Evolutionary conservation across 331 rosid genomes (phyloP), one percentile per base, ranked within the genome.

Genomic region (Arachis monticola): DNA sequence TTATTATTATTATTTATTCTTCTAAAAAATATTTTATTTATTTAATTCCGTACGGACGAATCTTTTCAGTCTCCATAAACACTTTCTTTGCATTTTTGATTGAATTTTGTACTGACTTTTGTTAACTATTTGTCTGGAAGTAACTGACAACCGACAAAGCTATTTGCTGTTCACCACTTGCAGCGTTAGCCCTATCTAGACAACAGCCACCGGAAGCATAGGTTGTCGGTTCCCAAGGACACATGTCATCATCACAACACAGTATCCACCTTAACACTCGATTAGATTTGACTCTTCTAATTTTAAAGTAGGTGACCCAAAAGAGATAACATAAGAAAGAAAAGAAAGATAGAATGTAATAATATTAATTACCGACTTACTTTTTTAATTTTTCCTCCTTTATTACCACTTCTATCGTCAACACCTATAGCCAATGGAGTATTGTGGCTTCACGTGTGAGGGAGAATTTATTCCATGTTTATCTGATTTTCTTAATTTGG

Each of bases 121-220:
- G 8, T 35, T 35, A 35, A 50, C 44, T 9, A 60, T 58, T 56
- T 70, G 89, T 87, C 81, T 80, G 42, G 6, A 55, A 67, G 67
- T 53, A 76, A 90, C 88, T 81, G 87, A 89, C 90, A 92, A 88
- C 87, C 80, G 92, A 90, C 91, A 92, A 48, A 79, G 52, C 75
- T 88, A 96, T 84, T 84, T 12, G 76, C 63, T 83, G 83, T 85
- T 73, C 14, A 60, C 32, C 46, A 2, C 70, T 35, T 8, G 64
- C 52, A 42, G 6, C 14, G 3, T 3, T 46, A n/a, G 45, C 44
- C 75, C 6, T 70, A 81, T 74, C 77, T 5, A 63, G 4, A 31
- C 42, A 32, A 44, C 12, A 13, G 84, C 75, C 91, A 88, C 94
- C 86, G 96, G 90, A 73, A 45, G 30, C 73, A 78, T 62, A 35